These are phyloP conservation scores for Cucurbita argyrosperma DNA, from an alignment of 306 rosid genomes.

Conservation along the genomic window DNA sequence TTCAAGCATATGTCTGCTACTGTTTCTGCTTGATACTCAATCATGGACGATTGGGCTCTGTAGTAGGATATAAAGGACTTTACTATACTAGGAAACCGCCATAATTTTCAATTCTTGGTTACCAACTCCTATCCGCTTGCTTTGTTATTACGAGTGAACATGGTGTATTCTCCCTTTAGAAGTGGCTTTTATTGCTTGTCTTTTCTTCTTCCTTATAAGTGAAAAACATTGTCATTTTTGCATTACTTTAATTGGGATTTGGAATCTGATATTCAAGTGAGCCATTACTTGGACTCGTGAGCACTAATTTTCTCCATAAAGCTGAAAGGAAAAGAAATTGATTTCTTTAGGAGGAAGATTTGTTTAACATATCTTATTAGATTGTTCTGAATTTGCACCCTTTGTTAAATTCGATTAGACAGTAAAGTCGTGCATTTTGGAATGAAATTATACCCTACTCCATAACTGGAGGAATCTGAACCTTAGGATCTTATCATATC, in stretches of 20 bases:
- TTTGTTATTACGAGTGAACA: neutral
- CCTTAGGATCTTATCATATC: neutral
- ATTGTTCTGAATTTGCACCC: neutral
- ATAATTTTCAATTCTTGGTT: neutral
- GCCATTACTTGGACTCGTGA: neutral
- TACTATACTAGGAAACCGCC: neutral
- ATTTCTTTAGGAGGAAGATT: neutral
- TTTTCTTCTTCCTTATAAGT: neutral
- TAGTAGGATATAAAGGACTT: neutral
- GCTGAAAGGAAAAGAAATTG: neutral
- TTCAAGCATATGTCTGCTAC: conserved; percentile 34
- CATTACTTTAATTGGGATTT: neutral
- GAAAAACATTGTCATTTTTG: neutral
- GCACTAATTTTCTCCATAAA: neutral
- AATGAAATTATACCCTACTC: conserved; percentile 1
- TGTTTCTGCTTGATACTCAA: conserved; percentile 24
- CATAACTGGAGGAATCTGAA: neutral
- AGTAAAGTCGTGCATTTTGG: neutral
- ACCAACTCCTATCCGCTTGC: neutral
- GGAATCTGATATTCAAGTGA: neutral
- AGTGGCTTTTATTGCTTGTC: neutral
- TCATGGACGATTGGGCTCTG: neutral
- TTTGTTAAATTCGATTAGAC: neutral
- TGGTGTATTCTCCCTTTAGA: conserved; percentile 1
- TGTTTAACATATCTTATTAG: neutral